Conservation (phyloP, 2,329 filamentous ascomycete genomes). For the Endoconidiophora polonica region DNA sequence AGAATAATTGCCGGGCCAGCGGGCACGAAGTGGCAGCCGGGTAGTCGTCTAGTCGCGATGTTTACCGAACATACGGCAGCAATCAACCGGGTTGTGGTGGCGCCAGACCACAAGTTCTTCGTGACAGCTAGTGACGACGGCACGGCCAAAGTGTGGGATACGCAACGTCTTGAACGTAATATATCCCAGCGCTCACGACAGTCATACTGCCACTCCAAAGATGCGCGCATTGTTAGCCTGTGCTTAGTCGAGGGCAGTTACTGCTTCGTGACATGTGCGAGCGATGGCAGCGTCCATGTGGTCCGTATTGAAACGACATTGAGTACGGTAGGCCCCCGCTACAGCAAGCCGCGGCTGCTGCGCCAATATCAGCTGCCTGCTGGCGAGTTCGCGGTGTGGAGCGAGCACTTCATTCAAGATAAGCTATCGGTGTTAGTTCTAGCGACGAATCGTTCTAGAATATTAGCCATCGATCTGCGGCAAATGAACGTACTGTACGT, state of each 20-base stretch:
- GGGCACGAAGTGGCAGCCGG: conserved; percentile 50
- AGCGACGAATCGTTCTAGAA: conserved; percentile 69
- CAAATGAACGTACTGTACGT: conserved; percentile 70
- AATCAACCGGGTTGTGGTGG: conserved; percentile 64
- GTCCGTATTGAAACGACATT: conserved; percentile 49
- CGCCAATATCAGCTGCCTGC: conserved; percentile 63
- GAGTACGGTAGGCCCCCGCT: conserved; percentile 33
- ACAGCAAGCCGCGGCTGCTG: conserved; percentile 59
- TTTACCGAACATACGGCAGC: conserved; percentile 75
- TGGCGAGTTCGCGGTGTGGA: conserved; percentile 71
- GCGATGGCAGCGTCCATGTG: conserved; percentile 77
- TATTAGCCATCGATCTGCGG: conserved; percentile 72
- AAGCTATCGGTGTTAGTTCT: conserved; percentile 65
- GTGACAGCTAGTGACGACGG: conserved; percentile 87
- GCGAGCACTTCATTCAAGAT: conserved; percentile 78
- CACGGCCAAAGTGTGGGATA: conserved; percentile 84
- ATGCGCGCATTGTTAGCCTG: conserved; percentile 59
- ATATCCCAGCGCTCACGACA: conserved; percentile 75
- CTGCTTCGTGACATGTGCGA: conserved; percentile 79
- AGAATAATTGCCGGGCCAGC: conserved; percentile 27
- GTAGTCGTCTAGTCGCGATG: conserved; percentile 68
- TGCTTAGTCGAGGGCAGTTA: conserved; percentile 91
- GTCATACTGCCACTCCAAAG: conserved; percentile 59
- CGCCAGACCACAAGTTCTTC: conserved; percentile 89
- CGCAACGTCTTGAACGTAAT: conserved; percentile 75